Conservation (phyloP, 257 asterid species). For the Solanum phureja region DNA sequence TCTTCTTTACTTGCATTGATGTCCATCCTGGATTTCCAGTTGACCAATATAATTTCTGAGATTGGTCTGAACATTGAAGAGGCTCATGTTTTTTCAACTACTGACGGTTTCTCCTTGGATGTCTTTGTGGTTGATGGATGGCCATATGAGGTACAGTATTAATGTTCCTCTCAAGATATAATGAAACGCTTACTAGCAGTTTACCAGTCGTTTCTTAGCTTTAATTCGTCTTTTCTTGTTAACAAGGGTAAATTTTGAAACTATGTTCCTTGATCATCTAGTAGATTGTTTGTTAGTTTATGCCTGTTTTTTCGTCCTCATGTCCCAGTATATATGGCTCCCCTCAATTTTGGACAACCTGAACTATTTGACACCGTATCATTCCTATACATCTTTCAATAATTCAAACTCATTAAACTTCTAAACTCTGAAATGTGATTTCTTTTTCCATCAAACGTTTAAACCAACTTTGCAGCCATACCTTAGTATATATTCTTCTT, state of each 20-base stretch:
- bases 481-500: background rate
- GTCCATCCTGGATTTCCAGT: slow-evolving; percentile 13
- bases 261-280: background rate
- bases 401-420: background rate
- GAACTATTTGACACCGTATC: background rate
- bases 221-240: background rate
- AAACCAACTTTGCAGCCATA: background rate
- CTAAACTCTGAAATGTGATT: background rate
- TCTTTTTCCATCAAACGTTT: background rate
- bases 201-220: background rate
- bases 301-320: background rate
- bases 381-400: background rate
- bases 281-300: background rate
- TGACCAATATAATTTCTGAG: slow-evolving; percentile 40
- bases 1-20: background rate
- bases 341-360: background rate
- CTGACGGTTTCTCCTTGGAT: slow-evolving; percentile 47
- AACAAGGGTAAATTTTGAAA: background rate
- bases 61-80: slow-evolving; percentile 50
- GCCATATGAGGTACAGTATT: slow-evolving; percentile 33
- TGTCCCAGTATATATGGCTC: background rate
- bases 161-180: background rate
- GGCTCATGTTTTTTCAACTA: slow-evolving; percentile 49
- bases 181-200: background rate
- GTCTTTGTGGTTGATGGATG: slow-evolving; percentile 48